These are phyloP conservation scores for Hanseniaspora clermontiae DNA, from an alignment of 805 yeast species.

Conservation along the genomic window DNA sequence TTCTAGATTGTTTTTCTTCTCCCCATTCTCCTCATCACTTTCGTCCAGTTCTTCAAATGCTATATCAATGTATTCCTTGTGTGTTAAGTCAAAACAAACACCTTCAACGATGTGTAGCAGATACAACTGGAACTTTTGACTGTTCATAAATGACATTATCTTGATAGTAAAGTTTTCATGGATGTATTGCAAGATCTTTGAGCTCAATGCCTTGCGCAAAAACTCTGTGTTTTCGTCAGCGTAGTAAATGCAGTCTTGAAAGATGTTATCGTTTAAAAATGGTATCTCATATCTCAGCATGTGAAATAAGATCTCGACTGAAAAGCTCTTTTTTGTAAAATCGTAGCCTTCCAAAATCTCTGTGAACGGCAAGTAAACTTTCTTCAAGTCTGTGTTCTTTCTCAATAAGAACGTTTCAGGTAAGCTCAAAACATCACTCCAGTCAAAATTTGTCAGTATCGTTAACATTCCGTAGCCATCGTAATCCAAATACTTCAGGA, in stretches of 20 bases:
- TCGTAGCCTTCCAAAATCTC: not conserved
- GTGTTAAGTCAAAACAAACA: conserved; percentile 6
- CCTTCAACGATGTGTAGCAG: conserved; percentile 9
- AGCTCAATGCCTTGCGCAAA: not conserved
- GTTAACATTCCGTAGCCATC: conserved; percentile 11
- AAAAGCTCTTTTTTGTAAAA: conserved; percentile 2
- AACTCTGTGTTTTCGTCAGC: conserved; percentile 10
- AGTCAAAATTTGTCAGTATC: not conserved
- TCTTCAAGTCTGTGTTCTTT: not conserved
- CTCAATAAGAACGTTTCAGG: conserved; percentile 2
- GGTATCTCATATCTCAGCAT: not conserved
- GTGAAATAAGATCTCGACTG: conserved; percentile 5
- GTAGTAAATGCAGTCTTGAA: conserved; percentile 10
- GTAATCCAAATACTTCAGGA: not conserved
- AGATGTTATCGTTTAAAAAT: not conserved
- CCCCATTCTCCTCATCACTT: not conserved
- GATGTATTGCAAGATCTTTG: not conserved
- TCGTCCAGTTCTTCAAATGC: conserved; percentile 20
- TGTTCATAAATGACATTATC: not conserved
- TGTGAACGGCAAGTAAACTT: not conserved
- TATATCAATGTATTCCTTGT: conserved; percentile 31
- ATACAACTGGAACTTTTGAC: conserved; percentile 4
- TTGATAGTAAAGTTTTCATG: conserved; percentile 9
- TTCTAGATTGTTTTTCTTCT: not conserved
- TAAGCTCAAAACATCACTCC: conserved; percentile 5